phyloP scores from a whole-genome alignment of 2,329 filamentous ascomycete species.

The Neurospora crassa region DNA sequence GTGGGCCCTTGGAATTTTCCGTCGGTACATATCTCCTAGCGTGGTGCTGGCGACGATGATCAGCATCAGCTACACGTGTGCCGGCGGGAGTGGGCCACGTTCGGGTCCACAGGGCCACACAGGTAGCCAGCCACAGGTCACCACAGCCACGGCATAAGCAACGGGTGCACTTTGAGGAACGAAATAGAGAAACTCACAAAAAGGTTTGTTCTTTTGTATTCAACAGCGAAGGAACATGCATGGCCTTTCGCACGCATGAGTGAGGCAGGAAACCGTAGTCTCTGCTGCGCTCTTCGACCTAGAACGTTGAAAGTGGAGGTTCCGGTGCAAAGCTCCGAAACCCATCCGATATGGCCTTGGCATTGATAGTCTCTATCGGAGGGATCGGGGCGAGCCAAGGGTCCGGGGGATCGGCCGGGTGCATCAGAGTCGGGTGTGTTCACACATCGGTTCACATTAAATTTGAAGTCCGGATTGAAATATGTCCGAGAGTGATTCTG shows the following conservation, averaged over 20 bases:
- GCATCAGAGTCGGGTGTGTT: neutral
- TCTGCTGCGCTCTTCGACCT: neutral
- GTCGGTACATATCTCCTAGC: neutral
- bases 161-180: neutral
- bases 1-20: neutral
- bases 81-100: conserved; percentile 1
- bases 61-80: neutral
- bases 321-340: neutral
- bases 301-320: neutral
- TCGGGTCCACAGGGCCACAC: neutral
- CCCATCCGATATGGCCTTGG: neutral
- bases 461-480: neutral
- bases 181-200: neutral
- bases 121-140: neutral
- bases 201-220: neutral
- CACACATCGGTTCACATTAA: neutral
- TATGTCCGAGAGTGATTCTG: neutral
- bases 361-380: neutral
- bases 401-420: neutral
- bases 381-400: neutral
- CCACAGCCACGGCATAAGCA: neutral
- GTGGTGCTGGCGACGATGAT: neutral
- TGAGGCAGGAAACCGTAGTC: neutral
- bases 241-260: neutral
- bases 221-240: neutral